phyloP scores from a whole-genome alignment of 345 rosid genomes.

The Syzygium oleosum region DNA sequence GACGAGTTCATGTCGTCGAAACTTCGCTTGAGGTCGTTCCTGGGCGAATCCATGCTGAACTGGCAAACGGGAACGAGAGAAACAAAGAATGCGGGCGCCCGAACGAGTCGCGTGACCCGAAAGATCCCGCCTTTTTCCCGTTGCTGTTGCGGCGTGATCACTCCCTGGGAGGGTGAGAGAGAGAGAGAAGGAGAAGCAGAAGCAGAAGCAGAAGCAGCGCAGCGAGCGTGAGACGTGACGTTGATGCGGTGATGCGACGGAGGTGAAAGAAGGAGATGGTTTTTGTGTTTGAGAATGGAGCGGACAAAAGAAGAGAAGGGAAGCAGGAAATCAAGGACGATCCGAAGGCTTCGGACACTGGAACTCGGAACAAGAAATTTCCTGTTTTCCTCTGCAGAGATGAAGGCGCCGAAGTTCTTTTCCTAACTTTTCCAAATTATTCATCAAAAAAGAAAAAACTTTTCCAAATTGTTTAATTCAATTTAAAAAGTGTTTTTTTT shows the following conservation, averaged over 20 bases:
- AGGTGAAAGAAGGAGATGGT: background rate
- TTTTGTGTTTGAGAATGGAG: background rate
- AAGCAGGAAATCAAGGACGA: background rate
- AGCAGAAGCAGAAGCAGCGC: background rate
- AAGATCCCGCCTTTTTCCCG: background rate
- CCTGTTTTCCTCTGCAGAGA: background rate
- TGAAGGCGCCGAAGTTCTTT: background rate
- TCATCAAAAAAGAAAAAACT: too few species aligned
- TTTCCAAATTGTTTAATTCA: too few species aligned
- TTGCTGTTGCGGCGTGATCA: background rate
- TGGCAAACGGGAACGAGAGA: background rate
- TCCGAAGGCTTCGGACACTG: background rate
- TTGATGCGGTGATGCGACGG: background rate
- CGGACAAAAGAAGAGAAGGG: background rate
- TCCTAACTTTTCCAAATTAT: too few species aligned
- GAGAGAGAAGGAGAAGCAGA: background rate
- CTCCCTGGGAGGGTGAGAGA: background rate
- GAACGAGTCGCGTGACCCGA: background rate
- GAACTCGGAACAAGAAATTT: background rate
- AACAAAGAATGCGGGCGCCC: background rate
- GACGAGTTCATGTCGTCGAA: constrained; percentile 26
- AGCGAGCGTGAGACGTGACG: background rate
- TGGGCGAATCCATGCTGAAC: background rate
- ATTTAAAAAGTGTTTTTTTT: too few species aligned
- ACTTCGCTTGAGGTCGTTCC: constrained; percentile 34